Base-by-base conservation (phyloP, 176 grass and related monocot genomes). In the Musa itinerans region DNA sequence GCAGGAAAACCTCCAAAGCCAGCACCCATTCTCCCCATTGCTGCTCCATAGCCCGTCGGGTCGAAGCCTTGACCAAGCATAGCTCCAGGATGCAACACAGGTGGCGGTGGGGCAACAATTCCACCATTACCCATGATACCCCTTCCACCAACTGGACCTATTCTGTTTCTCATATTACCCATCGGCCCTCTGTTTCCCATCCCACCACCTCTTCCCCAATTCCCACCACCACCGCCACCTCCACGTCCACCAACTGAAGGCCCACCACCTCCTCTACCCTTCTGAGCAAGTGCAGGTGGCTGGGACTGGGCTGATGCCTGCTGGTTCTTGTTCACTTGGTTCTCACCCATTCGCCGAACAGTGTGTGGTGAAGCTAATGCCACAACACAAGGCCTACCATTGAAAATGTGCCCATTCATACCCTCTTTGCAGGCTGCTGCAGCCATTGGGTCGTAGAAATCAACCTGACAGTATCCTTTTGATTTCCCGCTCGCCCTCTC, bases 351-450 rank as follows among this genome's bases (percentile, higher is more conserved):
- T 21, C 29, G 52, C 0, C 78, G 53, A 65, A 88, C 62, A 15
- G 14, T 53, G 1, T 71, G 54, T 5, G 80, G 81, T 11, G 71
- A 74, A 69, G 50, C n/a, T 76, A 88, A 79, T 14, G 89, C 87
- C 13, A 84, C 86, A 68, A 88, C 75, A 69, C 86, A 92, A 19
- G 71, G 81, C 49, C 76, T 78, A 15, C 81, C 78, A 65, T 86
- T 50, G 81, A 92, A 88, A 65, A 54, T 71, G 61, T 59, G 81
- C 0, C 89, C 86, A 51, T 88, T 76, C 78, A 92, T 79, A 43
- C 78, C 68, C 17, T 79, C 78, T 55, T 72, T 80, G 78, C 78
- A 80, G 26, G 78, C n/a, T 23, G 68, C 12, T 7, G 67, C 78
- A 55, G 67, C 68, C 53, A 52, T 26, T 24, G 78, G 78, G 51